A percentile compares a stretch with the other conserved stretches of the same genome.
Conservation (phyloP, 805 yeast genomes). For the Barnettozyma sp. region DNA sequence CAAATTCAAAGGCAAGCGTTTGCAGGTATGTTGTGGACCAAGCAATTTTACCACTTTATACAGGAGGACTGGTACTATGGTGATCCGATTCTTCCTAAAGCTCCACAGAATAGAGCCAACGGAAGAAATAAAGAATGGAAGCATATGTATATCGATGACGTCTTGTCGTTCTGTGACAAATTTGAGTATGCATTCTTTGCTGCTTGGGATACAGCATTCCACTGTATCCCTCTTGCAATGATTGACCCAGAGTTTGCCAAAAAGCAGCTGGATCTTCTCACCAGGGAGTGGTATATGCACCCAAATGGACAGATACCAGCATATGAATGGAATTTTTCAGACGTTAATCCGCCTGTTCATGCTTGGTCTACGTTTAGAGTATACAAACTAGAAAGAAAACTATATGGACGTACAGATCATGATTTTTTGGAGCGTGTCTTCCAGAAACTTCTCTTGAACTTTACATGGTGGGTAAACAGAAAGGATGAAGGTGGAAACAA, state of each 20-base stretch:
- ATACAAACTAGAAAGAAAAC: conserved; percentile 77
- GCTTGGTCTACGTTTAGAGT: conserved; percentile 92
- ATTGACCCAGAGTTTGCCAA: conserved; percentile 90
- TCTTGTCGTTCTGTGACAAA: conserved; percentile 85
- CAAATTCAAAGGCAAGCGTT: conserved; percentile 88
- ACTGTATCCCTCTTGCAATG: conserved; percentile 88
- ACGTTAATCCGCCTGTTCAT: conserved; percentile 96
- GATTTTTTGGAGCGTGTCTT: conserved; percentile 86
- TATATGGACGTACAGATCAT: conserved; percentile 75
- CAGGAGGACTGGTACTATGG: conserved; percentile 85
- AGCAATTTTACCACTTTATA: conserved; percentile 82
- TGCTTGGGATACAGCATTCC: conserved; percentile 96
- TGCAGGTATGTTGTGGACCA: conserved; percentile 90
- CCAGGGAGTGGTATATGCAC: conserved; percentile 96
- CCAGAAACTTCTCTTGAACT: conserved; percentile 81
- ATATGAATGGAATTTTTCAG: conserved; percentile 92
- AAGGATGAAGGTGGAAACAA: conserved; percentile 83
- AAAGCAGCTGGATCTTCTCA: conserved; percentile 74
- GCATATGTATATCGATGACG: conserved; percentile 81
- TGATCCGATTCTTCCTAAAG: conserved; percentile 75
- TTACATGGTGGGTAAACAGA: conserved; percentile 97
- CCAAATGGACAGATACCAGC: conserved; percentile 98
- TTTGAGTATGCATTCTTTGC: conserved; percentile 97
- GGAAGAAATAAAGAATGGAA: conserved; percentile 89
- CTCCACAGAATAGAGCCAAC: conserved; percentile 73